phyloP scores from a whole-genome alignment of 352 stramenopile genomes.

The Elongisporangium senticosum region DNA sequence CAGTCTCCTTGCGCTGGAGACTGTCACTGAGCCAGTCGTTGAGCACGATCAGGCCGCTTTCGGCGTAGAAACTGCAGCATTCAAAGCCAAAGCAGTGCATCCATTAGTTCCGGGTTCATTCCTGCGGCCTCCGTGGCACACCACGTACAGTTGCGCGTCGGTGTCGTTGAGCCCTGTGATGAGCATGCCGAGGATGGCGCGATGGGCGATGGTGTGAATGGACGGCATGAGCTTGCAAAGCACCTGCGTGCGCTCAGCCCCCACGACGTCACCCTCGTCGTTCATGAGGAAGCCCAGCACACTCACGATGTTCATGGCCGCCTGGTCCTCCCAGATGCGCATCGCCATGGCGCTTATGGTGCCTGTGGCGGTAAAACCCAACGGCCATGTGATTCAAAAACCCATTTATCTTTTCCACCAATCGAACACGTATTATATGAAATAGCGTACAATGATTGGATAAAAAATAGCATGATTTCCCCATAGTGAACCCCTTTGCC shows the following conservation, averaged over 20 bases:
- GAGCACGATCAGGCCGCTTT: constrained; percentile 67
- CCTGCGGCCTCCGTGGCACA: too few relatives aligned
- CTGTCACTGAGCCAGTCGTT: constrained; percentile 67
- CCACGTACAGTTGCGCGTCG: constrained; percentile 54
- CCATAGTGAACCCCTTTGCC: neutral
- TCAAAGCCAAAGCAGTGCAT: neutral
- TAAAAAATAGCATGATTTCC: neutral
- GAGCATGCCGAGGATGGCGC: constrained; percentile 72
- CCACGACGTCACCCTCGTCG: constrained; percentile 70
- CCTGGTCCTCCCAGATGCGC: constrained; percentile 73
- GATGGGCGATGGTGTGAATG: constrained; percentile 74
- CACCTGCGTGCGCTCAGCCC: constrained; percentile 66
- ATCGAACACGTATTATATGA: neutral
- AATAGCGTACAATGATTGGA: neutral
- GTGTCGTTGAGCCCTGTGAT: constrained; percentile 60
- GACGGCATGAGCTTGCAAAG: constrained; percentile 81
- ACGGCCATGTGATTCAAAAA: neutral
- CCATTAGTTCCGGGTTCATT: neutral
- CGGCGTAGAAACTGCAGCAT: constrained; percentile 55
- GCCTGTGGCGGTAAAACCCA: constrained; percentile 1
- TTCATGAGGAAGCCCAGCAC: constrained; percentile 80
- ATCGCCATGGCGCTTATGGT: constrained; percentile 31
- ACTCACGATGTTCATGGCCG: constrained; percentile 77
- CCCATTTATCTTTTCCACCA: constrained; percentile 3
- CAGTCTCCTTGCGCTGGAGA: constrained; percentile 24